Conservation (phyloP, 768 basidiomycete species). For the Boletus insuetus region DNA sequence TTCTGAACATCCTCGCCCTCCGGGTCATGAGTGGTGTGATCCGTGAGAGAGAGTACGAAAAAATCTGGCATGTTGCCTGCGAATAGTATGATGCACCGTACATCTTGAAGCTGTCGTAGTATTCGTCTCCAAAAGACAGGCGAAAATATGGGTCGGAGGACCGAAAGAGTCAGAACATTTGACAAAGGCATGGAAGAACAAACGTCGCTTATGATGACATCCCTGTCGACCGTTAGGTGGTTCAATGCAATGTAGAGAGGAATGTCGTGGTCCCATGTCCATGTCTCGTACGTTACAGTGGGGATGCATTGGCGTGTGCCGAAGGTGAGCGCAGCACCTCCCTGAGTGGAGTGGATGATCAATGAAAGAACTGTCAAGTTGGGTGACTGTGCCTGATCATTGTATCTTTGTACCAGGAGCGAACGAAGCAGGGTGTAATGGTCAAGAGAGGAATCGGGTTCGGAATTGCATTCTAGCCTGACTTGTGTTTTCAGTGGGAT, state of each 20-base stretch:
- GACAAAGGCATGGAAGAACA: background rate
- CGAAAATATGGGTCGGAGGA: background rate
- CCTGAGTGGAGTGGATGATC: no score
- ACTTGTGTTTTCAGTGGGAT: background rate
- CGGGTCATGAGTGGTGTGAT: no score
- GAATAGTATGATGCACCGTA: background rate
- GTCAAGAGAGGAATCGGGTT: no score
- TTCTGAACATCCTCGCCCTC: no score
- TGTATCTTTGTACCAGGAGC: background rate
- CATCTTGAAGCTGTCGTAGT: no score
- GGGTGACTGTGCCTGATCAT: background rate
- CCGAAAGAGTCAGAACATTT: background rate
- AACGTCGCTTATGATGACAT: background rate
- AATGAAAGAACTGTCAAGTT: background rate
- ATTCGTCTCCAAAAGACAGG: no score
- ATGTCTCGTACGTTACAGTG: no score
- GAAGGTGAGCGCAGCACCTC: background rate
- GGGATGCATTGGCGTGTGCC: background rate
- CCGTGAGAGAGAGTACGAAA: background rate
- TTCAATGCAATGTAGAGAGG: no score
- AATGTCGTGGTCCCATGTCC: no score
- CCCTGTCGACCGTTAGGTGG: no score
- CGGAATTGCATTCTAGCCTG: no score
- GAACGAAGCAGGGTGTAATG: background rate
- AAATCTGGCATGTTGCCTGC: background rate